Base-by-base conservation (phyloP, 2,329 filamentous ascomycete species). In the Chaetomiaceae sp. region DNA sequence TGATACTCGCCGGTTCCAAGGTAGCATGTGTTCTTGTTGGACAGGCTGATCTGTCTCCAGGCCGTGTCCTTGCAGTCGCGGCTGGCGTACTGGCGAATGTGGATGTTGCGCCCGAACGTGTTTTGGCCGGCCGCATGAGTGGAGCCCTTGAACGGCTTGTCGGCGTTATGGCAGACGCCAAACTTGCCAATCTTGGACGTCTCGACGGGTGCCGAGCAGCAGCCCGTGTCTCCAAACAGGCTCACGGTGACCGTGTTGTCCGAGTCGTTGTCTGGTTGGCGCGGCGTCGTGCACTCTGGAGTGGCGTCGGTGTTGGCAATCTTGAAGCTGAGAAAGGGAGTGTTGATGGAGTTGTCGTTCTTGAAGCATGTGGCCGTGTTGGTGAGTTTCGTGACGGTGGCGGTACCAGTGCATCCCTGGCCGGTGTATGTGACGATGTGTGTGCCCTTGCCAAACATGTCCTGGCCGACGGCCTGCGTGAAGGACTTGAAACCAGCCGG, bases 41-140 rank as follows among this genome's bases (percentile, higher is more conserved):
- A 43, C 16, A 43, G 27, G 25, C 25, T 33, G 41, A 43, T 21
- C 41, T 37, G 43, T 13, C 8, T 33, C 43, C 31, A 45, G 20
- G 43, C 20, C 2, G 1, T 14, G 43, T 45, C 31, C 3, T 33
- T 23, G 20, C 43, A 45, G 33, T 45, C 41, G 8, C 27, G 25
- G 41, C 25, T 37, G 14, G 43, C 31, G 10, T 35, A 45, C 19
- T 37, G 31, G 2, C 33, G 43, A 21, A 45, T 41, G 46, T 48
- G 46, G 34, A 48, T 41, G 38, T 42, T 34, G 35, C 46, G 46
- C 5, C 48, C 48, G 23, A 50, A 50, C 10, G 39, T 23, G 34
- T 41, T 40, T 14, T 40, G 33, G 20, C 35, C 41, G 13, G 33
- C 41, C 2, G 48, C 34, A 34, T 40, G 42, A 3, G 41, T 40